These are phyloP conservation scores for Selenicereus undatus DNA, from an alignment of 148 eudicot species.

Conservation along the genomic window DNA sequence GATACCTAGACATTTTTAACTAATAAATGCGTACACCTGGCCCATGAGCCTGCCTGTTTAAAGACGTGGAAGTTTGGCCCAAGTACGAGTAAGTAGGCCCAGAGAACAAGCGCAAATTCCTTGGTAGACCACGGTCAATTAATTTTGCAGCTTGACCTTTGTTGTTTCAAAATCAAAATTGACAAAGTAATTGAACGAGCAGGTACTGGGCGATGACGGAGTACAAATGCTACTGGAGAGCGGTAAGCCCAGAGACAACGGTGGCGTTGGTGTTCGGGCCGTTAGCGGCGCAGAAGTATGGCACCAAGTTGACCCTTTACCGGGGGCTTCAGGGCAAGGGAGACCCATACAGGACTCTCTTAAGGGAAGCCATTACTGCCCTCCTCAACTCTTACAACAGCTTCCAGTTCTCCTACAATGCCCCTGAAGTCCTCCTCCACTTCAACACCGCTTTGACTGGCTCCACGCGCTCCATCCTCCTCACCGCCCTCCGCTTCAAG, in stretches of 20 bases:
- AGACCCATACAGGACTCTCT: conserved; percentile 72
- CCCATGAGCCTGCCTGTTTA: too few species aligned
- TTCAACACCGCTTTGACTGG: conserved; percentile 54
- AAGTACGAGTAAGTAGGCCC: too few species aligned
- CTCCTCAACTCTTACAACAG: conserved; percentile 79
- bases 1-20: too few species aligned
- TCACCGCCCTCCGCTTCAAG: conserved; percentile 62
- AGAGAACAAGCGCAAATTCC: too few species aligned
- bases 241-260: conserved; percentile 50
- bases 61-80: too few species aligned
- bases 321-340: conserved; percentile 58
- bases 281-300: conserved; percentile 55
- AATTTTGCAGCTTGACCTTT: too few species aligned
- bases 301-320: conserved; percentile 47
- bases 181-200: background rate
- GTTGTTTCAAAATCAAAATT: too few species aligned
- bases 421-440: conserved; percentile 44
- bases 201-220: conserved; percentile 78
- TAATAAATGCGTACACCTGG: too few species aligned
- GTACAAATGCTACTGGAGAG: conserved; percentile 80
- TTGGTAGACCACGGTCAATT: too few species aligned
- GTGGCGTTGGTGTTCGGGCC: conserved; percentile 74
- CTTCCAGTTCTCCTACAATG: conserved; percentile 51
- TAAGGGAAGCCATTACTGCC: conserved; percentile 77
- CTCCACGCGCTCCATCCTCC: conserved; percentile 48